Evolutionary conservation across 257 asterid species (phyloP).

Genomic region (Penstemon newberryi): DNA sequence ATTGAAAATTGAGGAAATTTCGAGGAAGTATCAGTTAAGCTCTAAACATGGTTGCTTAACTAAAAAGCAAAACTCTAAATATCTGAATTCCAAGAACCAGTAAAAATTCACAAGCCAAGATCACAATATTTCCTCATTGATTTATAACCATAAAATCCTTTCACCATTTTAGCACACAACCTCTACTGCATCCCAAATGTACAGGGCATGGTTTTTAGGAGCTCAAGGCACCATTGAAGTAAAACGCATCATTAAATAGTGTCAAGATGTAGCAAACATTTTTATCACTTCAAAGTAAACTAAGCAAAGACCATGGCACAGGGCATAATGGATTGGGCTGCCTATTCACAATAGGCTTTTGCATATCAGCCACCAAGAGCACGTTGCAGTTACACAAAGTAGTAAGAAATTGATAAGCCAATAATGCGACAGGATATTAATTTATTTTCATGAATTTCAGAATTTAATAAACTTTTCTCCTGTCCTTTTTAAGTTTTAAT

Average conservation of each 20-base stretch:
- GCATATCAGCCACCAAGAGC: not conserved
- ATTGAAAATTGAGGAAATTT: slow-evolving; percentile 24
- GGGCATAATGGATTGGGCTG: not conserved
- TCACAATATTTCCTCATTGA: no score
- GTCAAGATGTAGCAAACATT: no score
- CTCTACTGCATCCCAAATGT: not conserved
- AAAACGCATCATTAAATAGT: no score
- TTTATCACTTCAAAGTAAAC: no score
- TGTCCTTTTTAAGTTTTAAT: not conserved
- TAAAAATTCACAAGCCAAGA: no score
- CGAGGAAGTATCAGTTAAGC: slow-evolving; percentile 9
- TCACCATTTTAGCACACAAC: not conserved
- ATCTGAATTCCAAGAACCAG: not conserved
- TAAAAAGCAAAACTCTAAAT: not conserved
- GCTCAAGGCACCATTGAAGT: no score
- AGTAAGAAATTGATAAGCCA: no score
- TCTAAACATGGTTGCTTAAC: not conserved
- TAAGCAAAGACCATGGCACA: no score
- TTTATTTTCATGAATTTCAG: not conserved
- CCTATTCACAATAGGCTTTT: not conserved
- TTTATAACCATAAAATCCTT: no score
- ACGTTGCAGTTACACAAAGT: not conserved
- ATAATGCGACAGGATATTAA: not conserved
- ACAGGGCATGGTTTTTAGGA: not conserved
- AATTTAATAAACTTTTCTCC: not conserved